phyloP scores from a whole-genome alignment of 768 basidiomycete genomes.

The Boletus pseudopeckii region DNA sequence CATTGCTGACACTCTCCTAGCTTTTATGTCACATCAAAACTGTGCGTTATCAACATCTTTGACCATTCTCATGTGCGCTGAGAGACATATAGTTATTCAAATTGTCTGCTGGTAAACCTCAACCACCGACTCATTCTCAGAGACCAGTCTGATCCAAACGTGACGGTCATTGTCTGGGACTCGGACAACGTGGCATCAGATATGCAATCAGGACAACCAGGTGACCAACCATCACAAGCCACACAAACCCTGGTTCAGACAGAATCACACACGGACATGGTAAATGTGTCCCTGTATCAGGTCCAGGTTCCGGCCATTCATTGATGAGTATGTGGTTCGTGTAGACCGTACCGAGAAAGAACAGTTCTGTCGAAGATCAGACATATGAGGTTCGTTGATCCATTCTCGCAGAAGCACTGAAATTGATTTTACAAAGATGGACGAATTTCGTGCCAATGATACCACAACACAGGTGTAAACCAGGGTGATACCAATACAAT shows the following conservation, averaged over 20 bases:
- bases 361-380: too few species aligned
- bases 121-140: conserved; percentile 4
- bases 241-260: neutral
- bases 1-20: neutral
- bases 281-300: neutral
- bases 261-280: neutral
- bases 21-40: conserved; percentile 1
- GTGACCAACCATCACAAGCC: neutral
- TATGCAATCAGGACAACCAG: neutral
- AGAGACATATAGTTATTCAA: conserved; percentile 11
- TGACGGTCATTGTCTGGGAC: neutral
- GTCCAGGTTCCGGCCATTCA: neutral
- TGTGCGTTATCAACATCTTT: neutral
- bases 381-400: neutral
- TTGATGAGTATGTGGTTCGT: too few species aligned
- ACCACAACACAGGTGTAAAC: neutral
- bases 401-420: neutral
- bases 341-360: neutral
- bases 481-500: neutral
- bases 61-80: neutral
- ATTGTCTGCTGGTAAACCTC: conserved; percentile 8
- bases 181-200: neutral
- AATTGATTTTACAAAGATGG: neutral
- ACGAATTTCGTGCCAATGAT: neutral
- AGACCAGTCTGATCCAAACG: too few species aligned